Base-by-base conservation (phyloP, 1,139 yeast species). In the Suhomyces panamericanus region DNA sequence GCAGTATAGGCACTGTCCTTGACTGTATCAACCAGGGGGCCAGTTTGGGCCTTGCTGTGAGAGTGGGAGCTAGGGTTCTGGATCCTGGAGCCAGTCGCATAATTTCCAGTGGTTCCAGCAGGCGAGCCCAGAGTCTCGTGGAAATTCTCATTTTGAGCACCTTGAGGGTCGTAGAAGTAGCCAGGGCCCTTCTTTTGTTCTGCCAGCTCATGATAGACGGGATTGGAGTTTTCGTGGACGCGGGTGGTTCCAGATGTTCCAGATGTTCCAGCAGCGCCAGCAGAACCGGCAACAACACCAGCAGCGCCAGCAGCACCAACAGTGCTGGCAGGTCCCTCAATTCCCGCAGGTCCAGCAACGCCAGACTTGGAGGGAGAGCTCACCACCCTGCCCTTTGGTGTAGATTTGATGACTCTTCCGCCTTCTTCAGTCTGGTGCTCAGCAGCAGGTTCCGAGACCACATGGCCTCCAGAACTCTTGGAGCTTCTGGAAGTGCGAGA, bases 71-170 rank as follows among this genome's bases (percentile, higher is more conserved):
- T 20, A 5, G 24, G 24, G 9, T 20, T 20, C 24, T 49, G 11
- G 73, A 67, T 50, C 66, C 67, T 55, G 67, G 62, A 39, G 66
- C 43, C 26, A 56, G 57, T 14, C 57, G 49, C 17, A 32, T 57
- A 49, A 15, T 67, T 70, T 34, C 54, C 55, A 5, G 71, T 67
- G 34, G 70, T 70, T 42, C 64, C 70, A 6, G 50, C 39, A n/a
- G 32, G 35, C 9, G 32, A 32, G 22, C 46, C 47, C 15, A 37
- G 32, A 24, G 31, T 30, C 24, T 50, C 30, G 31, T 60, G 58
- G 46, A 63, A 63, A 35, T 56, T 47, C 13, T 70, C 69, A 17
- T 69, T 71, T 43, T 66, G 70, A 31, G 73, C 66, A 49, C 68
- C 73, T 49, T 53, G 62, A 9, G 75, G 74, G 44, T 69, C 66